Percentiles rank a stretch among this genome's conserved stretches.
Evolutionary conservation across 208 protist genomes (phyloP).

Genomic region (Leishmania lainsoni): DNA sequence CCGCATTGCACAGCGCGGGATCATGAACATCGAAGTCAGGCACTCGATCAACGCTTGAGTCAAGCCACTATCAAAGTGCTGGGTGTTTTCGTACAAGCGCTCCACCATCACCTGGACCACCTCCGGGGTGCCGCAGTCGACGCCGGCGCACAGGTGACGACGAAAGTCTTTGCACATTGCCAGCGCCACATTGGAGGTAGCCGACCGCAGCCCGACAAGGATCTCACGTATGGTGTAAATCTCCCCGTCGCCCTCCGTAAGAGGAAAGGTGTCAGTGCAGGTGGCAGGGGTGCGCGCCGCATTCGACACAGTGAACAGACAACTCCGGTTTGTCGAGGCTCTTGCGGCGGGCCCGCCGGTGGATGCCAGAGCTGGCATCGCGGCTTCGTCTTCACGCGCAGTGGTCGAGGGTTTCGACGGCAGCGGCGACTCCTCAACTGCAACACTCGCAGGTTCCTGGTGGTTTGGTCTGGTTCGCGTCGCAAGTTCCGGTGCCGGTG

Average conservation of each 20-base stretch:
- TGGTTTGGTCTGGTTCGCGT: neutral
- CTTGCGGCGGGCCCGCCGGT: too few species aligned
- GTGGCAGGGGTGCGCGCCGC: neutral
- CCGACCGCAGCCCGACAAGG: slow-evolving; percentile 68
- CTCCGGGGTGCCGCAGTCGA: slow-evolving; percentile 70
- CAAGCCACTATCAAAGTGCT: slow-evolving; percentile 55
- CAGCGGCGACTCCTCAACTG: neutral
- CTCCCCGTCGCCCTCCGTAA: slow-evolving; percentile 33
- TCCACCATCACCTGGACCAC: slow-evolving; percentile 86
- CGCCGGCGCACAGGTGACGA: slow-evolving; percentile 59
- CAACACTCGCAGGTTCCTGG: neutral
- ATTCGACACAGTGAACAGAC: neutral
- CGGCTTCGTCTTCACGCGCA: neutral
- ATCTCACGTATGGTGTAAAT: slow-evolving; percentile 83
- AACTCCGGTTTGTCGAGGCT: neutral
- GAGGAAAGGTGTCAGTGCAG: neutral
- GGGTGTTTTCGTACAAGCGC: slow-evolving; percentile 74
- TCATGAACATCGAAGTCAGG: slow-evolving; percentile 65
- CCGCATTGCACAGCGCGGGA: slow-evolving; percentile 40
- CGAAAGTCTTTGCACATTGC: slow-evolving; percentile 74
- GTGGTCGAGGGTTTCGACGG: neutral
- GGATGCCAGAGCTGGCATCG: neutral
- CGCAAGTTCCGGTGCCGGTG: neutral
- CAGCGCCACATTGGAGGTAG: slow-evolving; percentile 49
- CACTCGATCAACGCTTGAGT: slow-evolving; percentile 66